Evolutionary conservation across 2,329 filamentous ascomycete genomes (phyloP), one percentile per base, ranked within the genome.

Genomic region (Xylariaceae sp.): DNA sequence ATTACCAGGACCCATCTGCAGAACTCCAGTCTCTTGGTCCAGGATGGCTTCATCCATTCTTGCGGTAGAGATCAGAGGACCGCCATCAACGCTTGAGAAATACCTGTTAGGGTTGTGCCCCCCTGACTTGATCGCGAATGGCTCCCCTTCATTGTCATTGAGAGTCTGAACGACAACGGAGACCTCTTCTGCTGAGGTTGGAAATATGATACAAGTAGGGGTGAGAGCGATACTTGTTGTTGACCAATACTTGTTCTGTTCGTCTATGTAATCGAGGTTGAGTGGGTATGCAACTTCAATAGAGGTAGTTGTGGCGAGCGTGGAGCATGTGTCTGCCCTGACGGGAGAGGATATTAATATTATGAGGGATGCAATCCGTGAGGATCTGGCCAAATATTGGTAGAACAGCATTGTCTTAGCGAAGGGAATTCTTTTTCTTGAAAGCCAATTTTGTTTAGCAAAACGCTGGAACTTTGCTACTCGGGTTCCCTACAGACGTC

Each of bases 61-160:
- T 47, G 67, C 66, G 11, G 77, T 68, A 9, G 77, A 77, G 49
- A 83, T 74, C 10, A 77, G 62, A 0, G 77, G 66, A 0, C 76
- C 77, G 0, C 66, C 71, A 6, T 70, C 60, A 35, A 77, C 75
- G 55, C 73, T 82, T 0, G 78, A 73, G 33, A 72, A 75, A 49
- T 75, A 74, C 11, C 74, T 68, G 58, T 80, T 80, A 5, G 77
- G 75, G 47, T 75, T 77, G 63, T 83, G 80, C 0, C 80, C 80
- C 15, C 80, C 80, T n/a, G 75, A 76, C 53, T 78, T 77, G 54
- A 80, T 67, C 6, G 80, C 78, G 56, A 83, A 83, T 3, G 22
- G 22, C 22, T 55, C 63, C 44, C 74, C 75, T 4, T 68, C 63
- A 31, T 71, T 71, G 39, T 72, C 65, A 14, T 71, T 71, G 14